Evolutionary conservation across 345 rosid species (phyloP), one percentile per base, ranked within the genome.

Genomic region (Aethionema arabicum): DNA sequence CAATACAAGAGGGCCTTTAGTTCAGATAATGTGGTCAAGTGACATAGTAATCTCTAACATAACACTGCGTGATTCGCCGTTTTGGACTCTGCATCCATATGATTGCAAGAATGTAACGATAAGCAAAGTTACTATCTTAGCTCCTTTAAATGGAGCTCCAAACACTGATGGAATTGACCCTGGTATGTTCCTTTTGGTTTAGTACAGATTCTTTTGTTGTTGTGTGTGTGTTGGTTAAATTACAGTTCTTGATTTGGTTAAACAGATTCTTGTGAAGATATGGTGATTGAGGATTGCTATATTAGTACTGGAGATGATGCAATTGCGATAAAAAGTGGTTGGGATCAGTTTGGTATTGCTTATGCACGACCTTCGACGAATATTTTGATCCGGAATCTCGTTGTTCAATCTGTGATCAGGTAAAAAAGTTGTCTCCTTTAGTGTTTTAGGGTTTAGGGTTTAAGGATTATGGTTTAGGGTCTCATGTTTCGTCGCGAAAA

Each of bases 161-260:
- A 93, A 93, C 72, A 93, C 99, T 0, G 99, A 93, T 73, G 99
- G 97, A 55, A 93, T 93, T 53, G 99, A 93, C 79, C 97, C 97
- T 0, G 98, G 97, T 87, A 66, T 69, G 81, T 54, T 39, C 11
- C 0, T 32, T 46, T 33, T 45, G 5, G 40, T 36, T 0, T 54
- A 32, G 11, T 32, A 9, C n/a, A 12, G 15, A 32, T 39, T 39
- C 44, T 32, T 29, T 0, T 12, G 44, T 21, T 54, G 16, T 45
- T 27, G 4, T 15, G 29, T 46, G 12, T 2, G 60, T 2, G n/a
- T n/a, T n/a, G 32, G 8, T 8, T 29, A 15, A 45, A 11, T 3
- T 31, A 1, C 27, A 64, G 2, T 2, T 40, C 32, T 66, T 60
- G 31, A 37, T 37, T 44, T 16, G 11, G 11, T 11, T 57, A 16